These are phyloP conservation scores for Dothideomycetidae sp. DNA, from an alignment of 2,329 filamentous ascomycete genomes.

Conservation along the genomic window DNA sequence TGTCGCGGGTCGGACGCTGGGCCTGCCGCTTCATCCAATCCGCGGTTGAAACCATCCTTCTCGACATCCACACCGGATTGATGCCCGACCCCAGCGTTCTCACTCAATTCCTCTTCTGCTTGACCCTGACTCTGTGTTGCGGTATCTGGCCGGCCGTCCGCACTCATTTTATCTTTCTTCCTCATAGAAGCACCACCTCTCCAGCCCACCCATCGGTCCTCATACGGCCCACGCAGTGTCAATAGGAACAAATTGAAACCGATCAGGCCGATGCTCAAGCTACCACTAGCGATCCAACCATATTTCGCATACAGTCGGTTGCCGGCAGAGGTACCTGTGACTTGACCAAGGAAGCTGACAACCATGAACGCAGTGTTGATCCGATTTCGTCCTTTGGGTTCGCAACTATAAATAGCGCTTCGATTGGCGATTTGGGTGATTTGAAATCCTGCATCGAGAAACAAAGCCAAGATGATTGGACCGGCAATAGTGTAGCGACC, in stretches of 20 bases:
- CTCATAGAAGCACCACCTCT: slow-evolving; percentile 39
- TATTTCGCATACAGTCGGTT: slow-evolving; percentile 41
- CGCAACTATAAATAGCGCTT: slow-evolving; percentile 53
- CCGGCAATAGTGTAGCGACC: slow-evolving; percentile 54
- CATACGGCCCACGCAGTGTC: slow-evolving; percentile 39
- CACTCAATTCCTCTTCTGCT: no score
- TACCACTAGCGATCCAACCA: slow-evolving; percentile 44
- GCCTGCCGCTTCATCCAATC: neutral
- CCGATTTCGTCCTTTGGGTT: slow-evolving; percentile 56
- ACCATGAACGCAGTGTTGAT: slow-evolving; percentile 79
- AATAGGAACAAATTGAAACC: slow-evolving; percentile 18
- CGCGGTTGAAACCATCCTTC: neutral
- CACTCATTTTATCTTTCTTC: slow-evolving; percentile 28
- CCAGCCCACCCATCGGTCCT: slow-evolving; percentile 47
- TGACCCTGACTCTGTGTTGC: no score
- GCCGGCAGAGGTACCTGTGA: slow-evolving; percentile 47
- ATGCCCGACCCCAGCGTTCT: no score
- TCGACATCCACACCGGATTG: no score
- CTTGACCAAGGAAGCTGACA: slow-evolving; percentile 56
- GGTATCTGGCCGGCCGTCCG: slow-evolving; percentile 27
- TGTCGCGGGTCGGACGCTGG: no score
- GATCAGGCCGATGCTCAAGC: slow-evolving; percentile 42
- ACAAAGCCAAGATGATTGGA: slow-evolving; percentile 55
- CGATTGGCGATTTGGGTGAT: slow-evolving; percentile 62
- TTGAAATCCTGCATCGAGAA: slow-evolving; percentile 59